Conservation (phyloP, 805 yeast genomes). For the Candida tibetensis region DNA sequence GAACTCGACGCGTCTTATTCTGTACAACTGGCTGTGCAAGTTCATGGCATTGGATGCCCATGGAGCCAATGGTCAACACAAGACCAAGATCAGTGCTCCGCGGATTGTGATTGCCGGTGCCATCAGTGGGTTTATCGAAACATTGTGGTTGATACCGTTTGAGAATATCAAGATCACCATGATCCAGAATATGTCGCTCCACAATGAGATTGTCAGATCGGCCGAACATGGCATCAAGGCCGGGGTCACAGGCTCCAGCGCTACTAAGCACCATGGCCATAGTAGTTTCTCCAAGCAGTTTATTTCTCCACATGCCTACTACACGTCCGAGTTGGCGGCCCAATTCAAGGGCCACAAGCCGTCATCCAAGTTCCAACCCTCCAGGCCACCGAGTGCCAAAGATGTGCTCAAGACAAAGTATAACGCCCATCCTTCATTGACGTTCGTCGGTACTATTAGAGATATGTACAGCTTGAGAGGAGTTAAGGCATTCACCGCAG, state of each 20-base stretch:
- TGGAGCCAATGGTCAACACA: slow-evolving; percentile 26
- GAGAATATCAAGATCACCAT: slow-evolving; percentile 79
- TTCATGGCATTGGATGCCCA: slow-evolving; percentile 52
- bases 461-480: slow-evolving; percentile 78
- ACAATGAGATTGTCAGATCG: slow-evolving; percentile 24
- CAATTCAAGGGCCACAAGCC: slow-evolving; percentile 24
- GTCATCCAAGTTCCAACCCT: slow-evolving; percentile 21
- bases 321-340: slow-evolving; percentile 30
- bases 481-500: slow-evolving; percentile 73
- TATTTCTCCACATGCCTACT: slow-evolving; percentile 43
- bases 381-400: slow-evolving; percentile 11
- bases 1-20: slow-evolving; percentile 67
- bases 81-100: slow-evolving; percentile 70
- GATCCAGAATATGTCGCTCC: slow-evolving; percentile 61
- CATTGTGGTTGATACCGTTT: slow-evolving; percentile 83
- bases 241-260: slow-evolving; percentile 28
- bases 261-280: slow-evolving; percentile 9
- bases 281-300: slow-evolving; percentile 30
- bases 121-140: slow-evolving; percentile 80
- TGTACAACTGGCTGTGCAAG: slow-evolving; percentile 72
- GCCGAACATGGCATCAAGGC: slow-evolving; percentile 17
- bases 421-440: slow-evolving; percentile 53
- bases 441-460: slow-evolving; percentile 49
- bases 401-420: slow-evolving; percentile 30
- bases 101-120: slow-evolving; percentile 79